phyloP scores from a whole-genome alignment of 2,329 filamentous ascomycete species.

The Cordyceps cateniannulata region DNA sequence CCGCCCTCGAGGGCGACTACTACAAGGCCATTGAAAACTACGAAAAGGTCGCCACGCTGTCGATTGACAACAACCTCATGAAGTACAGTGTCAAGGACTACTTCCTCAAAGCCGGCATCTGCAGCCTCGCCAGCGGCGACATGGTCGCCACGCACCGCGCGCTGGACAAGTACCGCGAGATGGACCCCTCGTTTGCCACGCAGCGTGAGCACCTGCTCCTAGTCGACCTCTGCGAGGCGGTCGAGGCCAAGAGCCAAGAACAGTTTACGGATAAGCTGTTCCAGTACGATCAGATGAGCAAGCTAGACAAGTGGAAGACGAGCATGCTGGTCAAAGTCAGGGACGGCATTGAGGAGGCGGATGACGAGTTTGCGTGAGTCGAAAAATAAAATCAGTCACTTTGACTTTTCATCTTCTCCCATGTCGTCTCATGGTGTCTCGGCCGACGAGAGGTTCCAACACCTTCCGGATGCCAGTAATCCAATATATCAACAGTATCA shows the following conservation, averaged over 20 bases:
- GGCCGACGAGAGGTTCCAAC: too few species aligned
- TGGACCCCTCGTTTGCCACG: conserved; percentile 68
- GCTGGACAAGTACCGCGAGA: conserved; percentile 73
- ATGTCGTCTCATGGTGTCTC: neutral
- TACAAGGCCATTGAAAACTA: conserved; percentile 74
- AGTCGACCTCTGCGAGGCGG: conserved; percentile 64
- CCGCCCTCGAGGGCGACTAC: conserved; percentile 77
- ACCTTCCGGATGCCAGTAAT: too few species aligned
- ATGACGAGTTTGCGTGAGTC: conserved; percentile 36
- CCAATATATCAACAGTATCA: too few species aligned
- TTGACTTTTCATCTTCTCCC: neutral
- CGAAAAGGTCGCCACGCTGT: conserved; percentile 73
- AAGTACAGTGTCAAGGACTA: conserved; percentile 94
- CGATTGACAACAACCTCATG: conserved; percentile 86
- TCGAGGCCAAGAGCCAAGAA: conserved; percentile 75
- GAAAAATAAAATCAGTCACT: neutral
- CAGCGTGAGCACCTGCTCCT: conserved; percentile 80
- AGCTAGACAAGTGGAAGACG: conserved; percentile 97
- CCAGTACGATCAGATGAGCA: conserved; percentile 86
- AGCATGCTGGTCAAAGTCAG: conserved; percentile 77
- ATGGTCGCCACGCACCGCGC: conserved; percentile 72
- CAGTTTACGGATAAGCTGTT: conserved; percentile 79
- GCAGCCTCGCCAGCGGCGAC: conserved; percentile 70
- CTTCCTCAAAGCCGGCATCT: conserved; percentile 88
- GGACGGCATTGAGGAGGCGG: conserved; percentile 62